Percentiles rank a stretch among this genome's conserved stretches.
These are phyloP conservation scores for Chlorociboria aeruginascens DNA, from an alignment of 495 filamentous ascomycete species.

Conservation along the genomic window DNA sequence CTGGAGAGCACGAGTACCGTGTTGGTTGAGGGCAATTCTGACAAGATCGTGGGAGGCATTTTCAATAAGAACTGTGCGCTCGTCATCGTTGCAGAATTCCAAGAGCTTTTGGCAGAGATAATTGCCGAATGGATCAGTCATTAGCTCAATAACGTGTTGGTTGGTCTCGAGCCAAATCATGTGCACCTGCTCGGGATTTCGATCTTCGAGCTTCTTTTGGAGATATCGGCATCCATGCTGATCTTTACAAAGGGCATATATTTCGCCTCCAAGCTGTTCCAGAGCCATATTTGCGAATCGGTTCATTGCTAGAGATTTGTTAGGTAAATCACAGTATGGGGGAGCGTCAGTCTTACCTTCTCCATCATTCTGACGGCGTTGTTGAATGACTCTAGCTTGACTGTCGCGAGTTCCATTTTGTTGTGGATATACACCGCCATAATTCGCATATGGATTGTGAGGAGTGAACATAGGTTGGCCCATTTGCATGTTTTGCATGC, in stretches of 20 bases:
- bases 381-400: constrained; percentile 58
- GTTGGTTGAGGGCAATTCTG: constrained; percentile 86
- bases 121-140: constrained; percentile 98
- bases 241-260: constrained; percentile 86
- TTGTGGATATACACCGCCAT: constrained; percentile 27
- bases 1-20: constrained; percentile 90
- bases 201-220: constrained; percentile 94
- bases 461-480: constrained; percentile 35
- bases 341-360: constrained; percentile 34
- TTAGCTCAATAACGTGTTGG: constrained; percentile 84
- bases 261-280: constrained; percentile 66
- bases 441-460: constrained; percentile 33
- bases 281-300: constrained; percentile 69
- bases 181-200: constrained; percentile 67
- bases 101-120: constrained; percentile 96
- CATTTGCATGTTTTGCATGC: constrained; percentile 46
- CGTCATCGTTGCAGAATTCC: constrained; percentile 84
- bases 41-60: constrained; percentile 79
- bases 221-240: constrained; percentile 93
- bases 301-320: constrained; percentile 33
- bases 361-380: constrained; percentile 51
- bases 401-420: constrained; percentile 40
- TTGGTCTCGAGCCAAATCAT: constrained; percentile 91
- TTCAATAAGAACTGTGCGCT: constrained; percentile 83
- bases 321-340: constrained; percentile 1